Percentiles rank a stretch among this genome's conserved stretches.
phyloP scores from a whole-genome alignment of 352 stramenopile genomes.

The Phytophthora colocasiae region DNA sequence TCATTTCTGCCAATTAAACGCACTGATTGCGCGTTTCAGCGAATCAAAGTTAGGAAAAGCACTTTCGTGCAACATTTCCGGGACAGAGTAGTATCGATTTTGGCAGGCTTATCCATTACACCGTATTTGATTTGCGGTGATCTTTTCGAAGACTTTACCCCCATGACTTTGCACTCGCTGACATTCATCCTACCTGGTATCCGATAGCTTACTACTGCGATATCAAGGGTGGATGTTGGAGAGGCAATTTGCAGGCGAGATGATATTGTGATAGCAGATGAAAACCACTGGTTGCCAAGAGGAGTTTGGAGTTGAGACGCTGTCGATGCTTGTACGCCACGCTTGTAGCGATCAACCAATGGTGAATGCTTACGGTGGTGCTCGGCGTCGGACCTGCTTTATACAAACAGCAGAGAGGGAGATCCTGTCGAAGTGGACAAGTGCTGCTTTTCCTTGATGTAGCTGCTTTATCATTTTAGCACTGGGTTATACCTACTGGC shows the following conservation, averaged over 20 bases:
- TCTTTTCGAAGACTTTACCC: neutral
- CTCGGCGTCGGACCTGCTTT: neutral
- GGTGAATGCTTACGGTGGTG: neutral
- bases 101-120: slow-evolving; percentile 19
- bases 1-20: too few species aligned
- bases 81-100: too few species aligned
- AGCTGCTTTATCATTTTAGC: too few species aligned
- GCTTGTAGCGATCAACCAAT: neutral
- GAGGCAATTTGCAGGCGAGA: neutral
- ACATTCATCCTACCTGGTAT: slow-evolving; percentile 16
- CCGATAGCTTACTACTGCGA: slow-evolving; percentile 9
- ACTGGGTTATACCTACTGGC: too few species aligned
- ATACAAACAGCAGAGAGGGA: too few species aligned
- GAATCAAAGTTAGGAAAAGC: too few species aligned
- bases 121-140: slow-evolving; percentile 13
- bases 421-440: neutral
- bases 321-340: neutral
- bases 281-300: too few species aligned
- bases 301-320: neutral
- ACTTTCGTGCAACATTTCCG: too few species aligned
- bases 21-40: too few species aligned
- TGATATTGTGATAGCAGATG: neutral
- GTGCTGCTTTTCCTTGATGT: too few species aligned
- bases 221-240: neutral
- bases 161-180: neutral